Evolutionary conservation across 208 protist species (phyloP).

Genomic region (Phytomonas sp.): DNA sequence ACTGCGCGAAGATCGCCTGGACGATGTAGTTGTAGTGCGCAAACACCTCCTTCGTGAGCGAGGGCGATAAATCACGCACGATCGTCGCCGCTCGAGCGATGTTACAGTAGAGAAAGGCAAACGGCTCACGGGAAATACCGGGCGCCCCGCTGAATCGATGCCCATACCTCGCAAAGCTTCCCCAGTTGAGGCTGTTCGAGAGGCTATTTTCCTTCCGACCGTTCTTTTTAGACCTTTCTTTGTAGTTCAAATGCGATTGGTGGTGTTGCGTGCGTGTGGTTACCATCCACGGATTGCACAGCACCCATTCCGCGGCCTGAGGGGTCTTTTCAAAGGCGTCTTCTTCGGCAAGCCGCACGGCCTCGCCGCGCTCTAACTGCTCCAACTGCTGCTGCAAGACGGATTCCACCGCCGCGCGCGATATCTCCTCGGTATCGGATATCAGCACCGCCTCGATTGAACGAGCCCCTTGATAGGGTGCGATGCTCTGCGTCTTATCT

Average conservation of each 20-base stretch:
- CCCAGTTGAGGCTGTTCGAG: constrained; percentile 4
- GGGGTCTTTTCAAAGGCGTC: constrained; percentile 31
- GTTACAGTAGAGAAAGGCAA: constrained; percentile 60
- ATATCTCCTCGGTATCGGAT: constrained; percentile 24
- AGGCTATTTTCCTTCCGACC: too few relatives aligned
- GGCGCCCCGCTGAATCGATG: not conserved
- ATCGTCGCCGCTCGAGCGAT: constrained; percentile 20
- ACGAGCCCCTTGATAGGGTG: constrained; percentile 14
- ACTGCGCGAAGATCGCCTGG: constrained; percentile 27
- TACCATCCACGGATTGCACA: constrained; percentile 56
- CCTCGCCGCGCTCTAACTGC: constrained; percentile 47
- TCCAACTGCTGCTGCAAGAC: constrained; percentile 49
- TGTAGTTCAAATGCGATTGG: too few relatives aligned
- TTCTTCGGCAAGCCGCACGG: constrained; percentile 43
- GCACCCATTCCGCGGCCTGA: constrained; percentile 1
- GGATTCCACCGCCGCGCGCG: constrained; percentile 44
- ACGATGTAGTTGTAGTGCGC: constrained; percentile 73
- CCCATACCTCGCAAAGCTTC: constrained; percentile 13
- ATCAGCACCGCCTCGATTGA: constrained; percentile 32
- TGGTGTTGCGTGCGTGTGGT: too few relatives aligned
- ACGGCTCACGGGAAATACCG: not conserved
- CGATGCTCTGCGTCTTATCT: constrained; percentile 9
- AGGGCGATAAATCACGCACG: constrained; percentile 10
- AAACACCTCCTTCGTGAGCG: constrained; percentile 24
- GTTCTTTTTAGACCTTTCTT: too few relatives aligned